These are phyloP conservation scores for Xylaria sp. DNA, from an alignment of 2,329 filamentous ascomycete species.

Conservation along the genomic window DNA sequence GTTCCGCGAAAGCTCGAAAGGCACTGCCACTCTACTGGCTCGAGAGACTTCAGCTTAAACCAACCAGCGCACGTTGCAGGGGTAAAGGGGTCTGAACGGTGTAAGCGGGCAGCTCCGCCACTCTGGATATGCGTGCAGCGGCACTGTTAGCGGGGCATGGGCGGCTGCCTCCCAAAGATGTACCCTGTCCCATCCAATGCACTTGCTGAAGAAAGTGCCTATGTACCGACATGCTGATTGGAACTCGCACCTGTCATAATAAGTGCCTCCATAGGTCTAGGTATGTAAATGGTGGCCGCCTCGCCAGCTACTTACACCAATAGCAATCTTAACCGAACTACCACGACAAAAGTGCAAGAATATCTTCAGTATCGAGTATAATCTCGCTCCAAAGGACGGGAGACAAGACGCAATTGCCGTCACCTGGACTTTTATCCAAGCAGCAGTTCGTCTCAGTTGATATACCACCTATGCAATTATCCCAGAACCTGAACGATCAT, in stretches of 20 bases:
- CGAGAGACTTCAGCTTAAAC: background rate
- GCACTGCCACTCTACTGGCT: slow-evolving; percentile 11
- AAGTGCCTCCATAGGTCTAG: background rate
- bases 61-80: slow-evolving; percentile 5
- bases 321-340: background rate
- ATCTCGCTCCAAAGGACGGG: background rate
- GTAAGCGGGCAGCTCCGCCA: slow-evolving; percentile 26
- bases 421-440: background rate
- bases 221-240: background rate
- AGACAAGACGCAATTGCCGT: background rate
- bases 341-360: background rate
- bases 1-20: background rate
- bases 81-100: background rate
- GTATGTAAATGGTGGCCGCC: background rate
- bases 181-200: too few species aligned
- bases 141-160: background rate
- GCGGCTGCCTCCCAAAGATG: background rate
- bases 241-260: background rate
- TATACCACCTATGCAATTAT: too few species aligned
- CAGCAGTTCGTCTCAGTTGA: background rate
- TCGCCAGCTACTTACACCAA: background rate
- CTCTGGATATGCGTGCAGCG: slow-evolving; percentile 14
- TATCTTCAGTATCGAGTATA: background rate
- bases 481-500: background rate
- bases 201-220: background rate